A percentile compares a stretch with the other conserved stretches of the same genome.
Conservation (phyloP, 129 eudicot species). For the Arctium minus region DNA sequence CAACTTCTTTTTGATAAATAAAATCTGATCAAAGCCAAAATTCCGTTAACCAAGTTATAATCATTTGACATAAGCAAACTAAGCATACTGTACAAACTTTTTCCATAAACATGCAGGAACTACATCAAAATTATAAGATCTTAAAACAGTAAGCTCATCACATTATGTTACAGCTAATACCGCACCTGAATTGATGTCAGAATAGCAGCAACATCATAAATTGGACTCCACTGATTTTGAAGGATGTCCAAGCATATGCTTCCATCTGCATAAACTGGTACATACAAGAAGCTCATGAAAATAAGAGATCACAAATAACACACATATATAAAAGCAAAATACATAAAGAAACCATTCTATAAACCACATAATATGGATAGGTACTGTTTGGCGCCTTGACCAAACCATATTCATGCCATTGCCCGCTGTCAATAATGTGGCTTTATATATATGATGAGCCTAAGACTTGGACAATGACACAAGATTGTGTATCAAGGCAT, state of each 20-base stretch:
- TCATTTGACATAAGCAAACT: background rate
- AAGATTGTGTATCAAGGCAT: background rate
- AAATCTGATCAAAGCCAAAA: background rate
- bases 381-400: background rate
- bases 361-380: background rate
- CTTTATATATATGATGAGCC: background rate
- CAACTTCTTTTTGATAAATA: background rate
- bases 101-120: background rate
- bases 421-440: background rate
- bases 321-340: background rate
- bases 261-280: constrained; percentile 79
- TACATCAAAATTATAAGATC: background rate
- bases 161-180: constrained; percentile 1
- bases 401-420: background rate
- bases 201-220: constrained; percentile 90
- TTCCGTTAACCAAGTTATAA: background rate
- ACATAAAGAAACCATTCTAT: background rate
- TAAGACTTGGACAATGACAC: background rate
- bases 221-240: constrained; percentile 97
- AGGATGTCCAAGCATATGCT: constrained; percentile 88
- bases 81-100: background rate
- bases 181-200: constrained; percentile 85
- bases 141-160: background rate
- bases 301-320: constrained; percentile 2
- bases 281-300: constrained; percentile 1